Evolutionary conservation across 169 alveolate genomes (phyloP), one percentile per base, ranked within the genome.

Genomic region (Plasmodium sp.): DNA sequence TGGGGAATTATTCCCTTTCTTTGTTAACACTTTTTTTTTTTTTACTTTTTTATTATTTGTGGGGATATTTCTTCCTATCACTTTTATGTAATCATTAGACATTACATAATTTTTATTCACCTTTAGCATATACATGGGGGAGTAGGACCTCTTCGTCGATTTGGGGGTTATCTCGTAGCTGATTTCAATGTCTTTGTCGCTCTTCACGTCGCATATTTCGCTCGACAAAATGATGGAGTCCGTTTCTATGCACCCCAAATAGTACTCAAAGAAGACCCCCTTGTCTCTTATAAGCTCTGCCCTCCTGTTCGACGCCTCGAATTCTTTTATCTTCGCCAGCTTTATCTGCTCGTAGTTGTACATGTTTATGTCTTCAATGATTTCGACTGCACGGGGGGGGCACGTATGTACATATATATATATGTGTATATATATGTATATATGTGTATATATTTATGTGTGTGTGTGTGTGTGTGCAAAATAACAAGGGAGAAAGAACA

Each of bases 261-360:
- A 86, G 67, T 86, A 86, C 34, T 86, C 93, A 86, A 86, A 86
- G 67, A 36, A 86, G n/a, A 86, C 93, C 14, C 93, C 93, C 36
- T 86, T 77, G 62, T 79, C 81, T 56, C 93, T 86, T 34, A 86
- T 36, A 18, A 86, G 77, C 67, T 86, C 83, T 1, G 67, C 93
- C 36, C 71, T 79, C 54, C 45, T 86, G 41, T 56, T 75, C n/a
- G 77, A 75, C 81, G 31, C 41, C 71, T 86, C 74, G n/a, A 75
- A 56, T 77, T 86, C 93, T 75, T 77, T 79, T 45, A 86, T 75
- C 93, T 72, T 84, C 22, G 77, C 84, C 36, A 43, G 22, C 54
- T 84, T 84, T 84, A 84, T 41, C 34, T 86, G 80, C n/a, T 86
- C 86, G 41, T 86, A 48, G 48, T 86, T 86, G 36, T 86, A 86